Percentiles rank a stretch among this genome's conserved stretches.
Evolutionary conservation across 2,329 filamentous ascomycete genomes (phyloP).

Genomic region (Pseudogymnoascus sp.): DNA sequence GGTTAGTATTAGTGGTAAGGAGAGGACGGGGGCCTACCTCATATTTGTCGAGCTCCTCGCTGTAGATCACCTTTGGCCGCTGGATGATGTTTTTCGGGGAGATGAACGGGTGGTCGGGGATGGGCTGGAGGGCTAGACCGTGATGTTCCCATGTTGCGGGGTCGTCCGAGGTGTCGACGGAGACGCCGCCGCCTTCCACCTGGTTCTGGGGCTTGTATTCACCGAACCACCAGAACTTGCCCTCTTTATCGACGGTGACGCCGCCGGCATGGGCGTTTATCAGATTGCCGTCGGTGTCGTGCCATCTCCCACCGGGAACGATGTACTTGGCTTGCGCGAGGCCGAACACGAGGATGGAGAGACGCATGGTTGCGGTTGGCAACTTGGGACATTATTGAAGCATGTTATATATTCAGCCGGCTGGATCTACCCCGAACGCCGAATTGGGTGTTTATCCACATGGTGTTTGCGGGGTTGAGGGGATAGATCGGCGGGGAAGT

Average conservation of each 20-base stretch:
- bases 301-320: slow-evolving; percentile 55
- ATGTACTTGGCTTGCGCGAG: slow-evolving; percentile 44
- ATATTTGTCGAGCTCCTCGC: slow-evolving; percentile 46
- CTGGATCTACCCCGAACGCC: neutral
- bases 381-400: neutral
- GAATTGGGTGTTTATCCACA: slow-evolving; percentile 3
- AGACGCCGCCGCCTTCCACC: slow-evolving; percentile 52
- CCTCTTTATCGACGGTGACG: slow-evolving; percentile 45
- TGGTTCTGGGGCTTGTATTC: slow-evolving; percentile 55
- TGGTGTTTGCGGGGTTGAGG: neutral
- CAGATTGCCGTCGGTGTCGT: slow-evolving; percentile 51
- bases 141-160: slow-evolving; percentile 53
- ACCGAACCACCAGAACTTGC: slow-evolving; percentile 55
- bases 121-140: slow-evolving; percentile 49
- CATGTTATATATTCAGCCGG: slow-evolving; percentile 1
- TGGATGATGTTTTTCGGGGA: slow-evolving; percentile 53
- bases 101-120: slow-evolving; percentile 49
- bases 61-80: slow-evolving; percentile 56
- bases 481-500: neutral
- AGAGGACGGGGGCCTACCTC: slow-evolving; percentile 36
- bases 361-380: neutral
- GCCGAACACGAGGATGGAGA: neutral
- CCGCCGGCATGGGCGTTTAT: slow-evolving; percentile 57
- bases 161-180: slow-evolving; percentile 55
- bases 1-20: neutral